Base-by-base conservation (phyloP, 2,329 filamentous ascomycete species). In the Phyllosticta citrichinensis region DNA sequence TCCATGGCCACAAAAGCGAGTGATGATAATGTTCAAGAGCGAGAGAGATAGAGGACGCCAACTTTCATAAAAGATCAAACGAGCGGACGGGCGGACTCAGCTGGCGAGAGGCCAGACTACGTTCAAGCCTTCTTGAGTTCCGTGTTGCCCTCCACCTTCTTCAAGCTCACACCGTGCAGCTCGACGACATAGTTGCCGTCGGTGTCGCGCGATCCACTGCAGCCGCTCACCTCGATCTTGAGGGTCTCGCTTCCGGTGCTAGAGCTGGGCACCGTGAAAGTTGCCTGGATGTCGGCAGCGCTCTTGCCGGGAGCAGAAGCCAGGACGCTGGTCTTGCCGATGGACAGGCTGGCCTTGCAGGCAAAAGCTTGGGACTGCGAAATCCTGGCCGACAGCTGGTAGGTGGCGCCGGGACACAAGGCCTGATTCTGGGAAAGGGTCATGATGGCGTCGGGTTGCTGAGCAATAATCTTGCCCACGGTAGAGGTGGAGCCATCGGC, bases 331-430 rank as follows among this genome's bases (percentile, higher is more conserved):
- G 17, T 47, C 40, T 47, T n/a, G 40, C 40, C 40, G n/a, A 47
- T 5, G 40, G 40, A n/a, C 14, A 47, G 6, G 40, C 40, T 47
- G n/a, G 14, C 40, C 40, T 47, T n/a, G 17, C 40, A 47, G 40
- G 40, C 40, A 47, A 47, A 47, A 2, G 40, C 40, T 14, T 47
- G 40, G 4, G 40, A 47, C 40, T 47, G 40, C 20, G 20, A 24
- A 3, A 27, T 10, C 19, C 10, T 17, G 19, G 19, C 52, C 8
- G 20, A 24, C 52, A 53, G 14, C 52, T 51, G 22, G 63, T 72
- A 70, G 30, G 66, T 59, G 25, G 59, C 63, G 12, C 66, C 66
- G 2, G 70, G 69, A 58, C 69, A 71, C 3, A 72, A 65, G 0
- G 69, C 71, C 19, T 72, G 12, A 8, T 69, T 66, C n/a, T 47